A percentile compares a stretch with the other conserved stretches of the same genome.
These are phyloP conservation scores for Sclerotinia sclerotiorum DNA, from an alignment of 2,329 filamentous ascomycete genomes.

Conservation along the genomic window DNA sequence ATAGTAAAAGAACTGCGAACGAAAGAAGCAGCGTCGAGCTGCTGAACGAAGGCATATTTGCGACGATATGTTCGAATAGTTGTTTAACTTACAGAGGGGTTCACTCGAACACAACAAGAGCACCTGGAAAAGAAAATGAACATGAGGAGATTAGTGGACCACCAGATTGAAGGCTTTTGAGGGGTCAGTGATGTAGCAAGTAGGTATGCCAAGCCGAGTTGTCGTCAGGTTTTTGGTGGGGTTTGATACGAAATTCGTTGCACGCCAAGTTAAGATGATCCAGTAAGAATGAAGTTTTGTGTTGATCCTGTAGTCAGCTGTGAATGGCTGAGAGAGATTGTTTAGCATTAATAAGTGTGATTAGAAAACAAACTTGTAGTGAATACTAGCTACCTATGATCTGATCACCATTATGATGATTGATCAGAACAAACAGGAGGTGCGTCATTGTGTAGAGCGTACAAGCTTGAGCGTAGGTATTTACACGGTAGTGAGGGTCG, in stretches of 20 bases:
- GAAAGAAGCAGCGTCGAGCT: conserved; percentile 36
- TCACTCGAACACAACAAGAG: conserved; percentile 11
- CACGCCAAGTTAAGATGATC: conserved; percentile 4
- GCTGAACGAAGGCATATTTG: conserved; percentile 37
- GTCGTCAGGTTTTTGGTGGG: conserved; percentile 13
- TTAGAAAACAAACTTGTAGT: neutral
- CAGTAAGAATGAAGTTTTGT: conserved; percentile 12
- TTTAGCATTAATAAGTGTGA: neutral
- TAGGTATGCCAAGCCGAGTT: conserved; percentile 1
- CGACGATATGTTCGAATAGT: conserved; percentile 4
- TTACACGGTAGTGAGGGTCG: neutral
- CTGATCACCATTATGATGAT: neutral
- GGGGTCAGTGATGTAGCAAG: conserved; percentile 5
- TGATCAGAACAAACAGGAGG: neutral
- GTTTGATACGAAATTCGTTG: conserved; percentile 11
- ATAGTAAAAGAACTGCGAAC: conserved; percentile 61
- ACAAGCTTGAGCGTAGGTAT: neutral
- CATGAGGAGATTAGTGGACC: conserved; percentile 3
- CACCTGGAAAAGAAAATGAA: neutral
- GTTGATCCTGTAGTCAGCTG: conserved; percentile 6
- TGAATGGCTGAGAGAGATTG: neutral
- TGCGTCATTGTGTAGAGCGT: neutral
- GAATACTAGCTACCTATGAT: neutral
- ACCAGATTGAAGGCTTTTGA: neutral
- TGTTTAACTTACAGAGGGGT: conserved; percentile 22